Conservation (phyloP, 768 basidiomycete species). For the Tricholoma bakamatsutake region DNA sequence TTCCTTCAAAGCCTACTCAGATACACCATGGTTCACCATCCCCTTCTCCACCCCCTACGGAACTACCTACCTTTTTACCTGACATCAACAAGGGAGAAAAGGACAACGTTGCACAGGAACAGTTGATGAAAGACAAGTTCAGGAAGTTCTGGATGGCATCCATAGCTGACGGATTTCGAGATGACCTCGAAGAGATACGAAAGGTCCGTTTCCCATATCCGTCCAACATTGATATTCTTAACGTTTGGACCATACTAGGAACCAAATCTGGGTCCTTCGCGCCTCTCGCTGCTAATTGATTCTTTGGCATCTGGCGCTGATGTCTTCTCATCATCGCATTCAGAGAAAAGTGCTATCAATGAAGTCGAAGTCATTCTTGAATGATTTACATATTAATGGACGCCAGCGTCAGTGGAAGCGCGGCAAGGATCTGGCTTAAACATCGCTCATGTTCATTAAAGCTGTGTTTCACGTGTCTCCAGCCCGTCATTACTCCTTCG, state of each 20-base stretch:
- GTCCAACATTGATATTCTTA: background rate
- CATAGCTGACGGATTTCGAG: constrained; percentile 75
- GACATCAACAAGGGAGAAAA: constrained; percentile 21
- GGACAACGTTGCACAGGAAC: constrained; percentile 28
- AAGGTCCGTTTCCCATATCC: constrained; percentile 45
- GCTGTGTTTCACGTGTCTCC: background rate
- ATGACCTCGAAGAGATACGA: constrained; percentile 78
- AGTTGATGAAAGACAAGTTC: constrained; percentile 59
- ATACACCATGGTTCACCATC: constrained; percentile 30
- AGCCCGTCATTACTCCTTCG: too few species aligned
- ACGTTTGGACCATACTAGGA: constrained; percentile 28
- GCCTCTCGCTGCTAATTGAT: constrained; percentile 72
- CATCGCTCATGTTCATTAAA: background rate
- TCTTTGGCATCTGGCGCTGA: constrained; percentile 77
- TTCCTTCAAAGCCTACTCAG: constrained; percentile 11
- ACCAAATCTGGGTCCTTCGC: constrained; percentile 61
- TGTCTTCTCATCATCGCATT: constrained; percentile 45
- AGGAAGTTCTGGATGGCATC: constrained; percentile 85
- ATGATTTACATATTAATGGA: constrained; percentile 10
- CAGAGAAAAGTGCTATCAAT: constrained; percentile 32
- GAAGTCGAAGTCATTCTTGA: constrained; percentile 77
- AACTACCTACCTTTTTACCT: constrained; percentile 57
- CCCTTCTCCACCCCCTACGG: constrained; percentile 38
- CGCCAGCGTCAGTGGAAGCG: background rate
- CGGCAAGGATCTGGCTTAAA: background rate